These are phyloP conservation scores for Kazachstania martiniae DNA, from an alignment of 805 yeast species.

Conservation along the genomic window DNA sequence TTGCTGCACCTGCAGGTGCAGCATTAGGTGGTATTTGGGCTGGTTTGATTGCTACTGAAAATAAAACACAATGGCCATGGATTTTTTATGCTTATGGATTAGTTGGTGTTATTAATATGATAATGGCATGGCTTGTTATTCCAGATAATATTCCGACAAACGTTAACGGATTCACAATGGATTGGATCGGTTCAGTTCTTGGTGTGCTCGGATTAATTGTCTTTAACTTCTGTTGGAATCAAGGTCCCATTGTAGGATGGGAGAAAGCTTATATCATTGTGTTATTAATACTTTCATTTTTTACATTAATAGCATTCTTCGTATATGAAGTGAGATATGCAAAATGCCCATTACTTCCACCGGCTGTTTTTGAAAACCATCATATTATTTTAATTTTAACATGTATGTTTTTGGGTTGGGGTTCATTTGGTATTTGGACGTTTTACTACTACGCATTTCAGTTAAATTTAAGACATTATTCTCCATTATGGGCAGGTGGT, in stretches of 20 bases:
- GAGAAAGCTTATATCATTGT: constrained; percentile 42
- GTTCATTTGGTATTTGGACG: constrained; percentile 64
- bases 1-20: constrained; percentile 57
- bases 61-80: constrained; percentile 19
- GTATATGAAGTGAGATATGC: constrained; percentile 37
- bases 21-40: constrained; percentile 41
- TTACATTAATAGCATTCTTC: constrained; percentile 36
- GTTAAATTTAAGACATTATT: constrained; percentile 37
- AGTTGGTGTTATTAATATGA: constrained; percentile 8
- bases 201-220: constrained; percentile 53
- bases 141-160: constrained; percentile 23
- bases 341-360: constrained; percentile 44
- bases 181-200: constrained; percentile 39
- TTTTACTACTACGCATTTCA: constrained; percentile 47
- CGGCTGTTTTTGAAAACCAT: constrained; percentile 33
- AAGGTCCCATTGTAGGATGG: constrained; percentile 73
- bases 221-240: constrained; percentile 62
- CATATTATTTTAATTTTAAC: constrained; percentile 37
- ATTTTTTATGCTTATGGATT: constrained; percentile 20
- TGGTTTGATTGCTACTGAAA: constrained; percentile 29
- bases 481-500: constrained; percentile 37
- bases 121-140: constrained; percentile 15
- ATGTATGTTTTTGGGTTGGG: constrained; percentile 58
- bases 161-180: constrained; percentile 27
- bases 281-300: constrained; percentile 40